These are phyloP conservation scores for Phytophthora vignae DNA, from an alignment of 352 stramenopile species.

Conservation along the genomic window DNA sequence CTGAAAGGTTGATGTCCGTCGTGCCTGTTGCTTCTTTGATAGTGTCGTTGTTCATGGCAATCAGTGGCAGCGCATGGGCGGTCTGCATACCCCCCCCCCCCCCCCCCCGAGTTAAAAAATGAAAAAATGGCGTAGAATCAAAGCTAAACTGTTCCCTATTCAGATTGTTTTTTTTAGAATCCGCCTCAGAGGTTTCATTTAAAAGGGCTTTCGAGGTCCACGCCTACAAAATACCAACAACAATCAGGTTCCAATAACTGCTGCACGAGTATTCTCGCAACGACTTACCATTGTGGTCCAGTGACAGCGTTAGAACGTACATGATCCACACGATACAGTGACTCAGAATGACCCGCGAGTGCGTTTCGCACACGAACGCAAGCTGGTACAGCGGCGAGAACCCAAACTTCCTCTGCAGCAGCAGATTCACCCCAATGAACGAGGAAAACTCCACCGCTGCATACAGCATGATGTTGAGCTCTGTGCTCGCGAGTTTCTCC, in stretches of 20 bases:
- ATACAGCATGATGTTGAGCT: constrained; percentile 24
- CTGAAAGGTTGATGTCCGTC: no score
- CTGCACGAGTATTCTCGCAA: neutral
- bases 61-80: no score
- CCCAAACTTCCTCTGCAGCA: constrained; percentile 15
- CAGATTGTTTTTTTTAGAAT: no score
- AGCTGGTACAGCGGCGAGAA: constrained; percentile 40
- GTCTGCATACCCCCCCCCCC: no score
- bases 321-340: constrained; percentile 39
- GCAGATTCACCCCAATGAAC: constrained; percentile 15
- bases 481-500: constrained; percentile 8
- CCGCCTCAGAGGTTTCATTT: neutral
- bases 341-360: constrained; percentile 30
- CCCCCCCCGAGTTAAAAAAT: no score
- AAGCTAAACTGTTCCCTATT: no score
- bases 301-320: constrained; percentile 34
- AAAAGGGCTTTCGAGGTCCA: constrained; percentile 12
- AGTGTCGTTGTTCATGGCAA: no score
- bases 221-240: neutral
- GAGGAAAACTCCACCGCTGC: constrained; percentile 24
- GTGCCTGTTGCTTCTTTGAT: no score
- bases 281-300: constrained; percentile 38
- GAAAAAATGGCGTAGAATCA: no score
- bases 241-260: neutral
- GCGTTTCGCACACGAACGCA: constrained; percentile 50